These are phyloP conservation scores for Pittosporum tobira DNA, from an alignment of 129 eudicot species.

Conservation along the genomic window DNA sequence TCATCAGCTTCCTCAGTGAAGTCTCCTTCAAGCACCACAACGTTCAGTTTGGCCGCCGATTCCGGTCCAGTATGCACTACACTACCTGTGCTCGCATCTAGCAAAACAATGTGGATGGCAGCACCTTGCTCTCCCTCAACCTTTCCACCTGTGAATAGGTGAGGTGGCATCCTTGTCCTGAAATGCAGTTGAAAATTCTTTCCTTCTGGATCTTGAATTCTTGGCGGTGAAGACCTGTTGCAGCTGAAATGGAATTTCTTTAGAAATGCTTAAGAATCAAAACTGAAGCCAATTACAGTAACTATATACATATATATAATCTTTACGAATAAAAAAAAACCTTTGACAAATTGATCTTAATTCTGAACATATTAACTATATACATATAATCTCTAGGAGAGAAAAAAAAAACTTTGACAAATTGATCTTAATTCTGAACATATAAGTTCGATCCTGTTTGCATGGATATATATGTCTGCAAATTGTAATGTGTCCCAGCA, in stretches of 20 bases:
- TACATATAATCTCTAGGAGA: no score
- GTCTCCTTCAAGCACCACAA: slow-evolving; percentile 50
- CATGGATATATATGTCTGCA: no score
- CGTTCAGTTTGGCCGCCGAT: slow-evolving; percentile 37
- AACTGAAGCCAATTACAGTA: background rate
- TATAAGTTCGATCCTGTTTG: no score
- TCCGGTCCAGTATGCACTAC: slow-evolving; percentile 43
- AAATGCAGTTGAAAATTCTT: slow-evolving; percentile 33
- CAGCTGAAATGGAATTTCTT: slow-evolving; percentile 1
- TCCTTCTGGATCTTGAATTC: slow-evolving; percentile 37
- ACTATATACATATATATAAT: no score
- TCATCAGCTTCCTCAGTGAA: slow-evolving; percentile 36
- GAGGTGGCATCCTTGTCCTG: slow-evolving; percentile 53
- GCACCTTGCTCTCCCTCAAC: slow-evolving; percentile 62
- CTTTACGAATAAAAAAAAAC: no score
- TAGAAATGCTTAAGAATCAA: background rate
- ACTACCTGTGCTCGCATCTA: slow-evolving; percentile 37
- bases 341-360: no score
- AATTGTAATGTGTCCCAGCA: no score
- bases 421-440: background rate
- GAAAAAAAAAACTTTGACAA: no score
- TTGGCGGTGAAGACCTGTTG: slow-evolving; percentile 40
- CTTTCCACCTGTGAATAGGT: slow-evolving; percentile 50
- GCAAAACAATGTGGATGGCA: slow-evolving; percentile 34
- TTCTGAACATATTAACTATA: no score